Conservation (phyloP, 1,139 yeast species). For the Magnusiomyces paraingens region DNA sequence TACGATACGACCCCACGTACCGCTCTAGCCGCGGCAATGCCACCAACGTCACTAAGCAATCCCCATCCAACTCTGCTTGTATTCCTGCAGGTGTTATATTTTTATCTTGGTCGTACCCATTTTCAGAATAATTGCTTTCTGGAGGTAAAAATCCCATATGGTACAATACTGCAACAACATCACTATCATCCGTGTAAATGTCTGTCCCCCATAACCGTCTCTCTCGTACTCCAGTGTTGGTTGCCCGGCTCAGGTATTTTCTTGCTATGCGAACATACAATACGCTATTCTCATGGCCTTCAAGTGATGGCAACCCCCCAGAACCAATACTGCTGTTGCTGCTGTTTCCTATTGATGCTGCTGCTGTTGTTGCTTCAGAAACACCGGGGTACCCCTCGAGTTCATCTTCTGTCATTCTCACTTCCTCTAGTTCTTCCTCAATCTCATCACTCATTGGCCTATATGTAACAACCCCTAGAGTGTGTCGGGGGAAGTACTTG, state of each 20-base stretch:
- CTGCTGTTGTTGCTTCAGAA: constrained; percentile 38
- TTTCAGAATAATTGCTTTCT: constrained; percentile 22
- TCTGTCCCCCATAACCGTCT: constrained; percentile 88
- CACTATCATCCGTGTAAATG: constrained; percentile 89
- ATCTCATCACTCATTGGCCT: no score
- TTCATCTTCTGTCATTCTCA: no score
- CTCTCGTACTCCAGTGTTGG: constrained; percentile 39
- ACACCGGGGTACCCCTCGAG: constrained; percentile 20
- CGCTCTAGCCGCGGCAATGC: constrained; percentile 59
- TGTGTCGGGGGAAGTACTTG: constrained; percentile 41
- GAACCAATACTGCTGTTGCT: constrained; percentile 13
- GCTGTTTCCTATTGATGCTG: no score
- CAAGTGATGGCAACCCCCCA: constrained; percentile 29
- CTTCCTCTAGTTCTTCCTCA: no score
- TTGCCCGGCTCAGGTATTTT: constrained; percentile 25
- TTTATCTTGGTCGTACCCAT: background rate
- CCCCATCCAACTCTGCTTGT: constrained; percentile 33
- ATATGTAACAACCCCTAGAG: constrained; percentile 58
- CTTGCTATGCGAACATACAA: constrained; percentile 60
- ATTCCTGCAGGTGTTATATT: background rate
- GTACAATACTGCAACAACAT: constrained; percentile 62
- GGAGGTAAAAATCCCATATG: constrained; percentile 64
- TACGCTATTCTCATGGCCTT: constrained; percentile 52
- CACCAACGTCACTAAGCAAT: constrained; percentile 62
- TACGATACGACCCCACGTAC: constrained; percentile 57